Base-by-base conservation (phyloP, 805 yeast genomes). In the Candida manassasensis region DNA sequence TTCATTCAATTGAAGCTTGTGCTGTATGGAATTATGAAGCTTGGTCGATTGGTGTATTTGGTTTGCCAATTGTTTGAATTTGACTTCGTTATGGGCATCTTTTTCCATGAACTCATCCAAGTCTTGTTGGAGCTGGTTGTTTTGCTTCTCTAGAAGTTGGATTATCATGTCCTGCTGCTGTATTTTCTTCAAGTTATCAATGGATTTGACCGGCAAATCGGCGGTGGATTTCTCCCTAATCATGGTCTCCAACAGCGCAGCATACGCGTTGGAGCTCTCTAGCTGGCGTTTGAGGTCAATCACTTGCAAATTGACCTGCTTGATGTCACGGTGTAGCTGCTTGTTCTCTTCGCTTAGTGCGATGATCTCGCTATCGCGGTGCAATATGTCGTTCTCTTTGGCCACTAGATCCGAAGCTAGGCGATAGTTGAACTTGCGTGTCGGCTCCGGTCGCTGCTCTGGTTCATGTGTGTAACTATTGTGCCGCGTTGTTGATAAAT, bases 11-110 rank as follows among this genome's bases (percentile, higher is more conserved):
- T 41, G 31, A 15, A 57, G 38, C 21, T 49, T 53, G 19, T 13
- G 3, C 28, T 44, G 47, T 9, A 57, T 4, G 33, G 31, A 9
- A 56, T 47, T 7, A 58, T 29, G 17, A 37, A 29, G 19, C 53
- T 52, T 44, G 59, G 65, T 28, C 46, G 39, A 6, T 42, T 35
- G 4, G 55, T 29, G 6, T 43, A 44, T 12, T 22, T 27, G 9
- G 27, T 28, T 9, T 8, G 26, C 33, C 10, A 40, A 19, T 4
- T 34, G 33, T 2, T 39, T 38, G 25, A 59, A 38, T 15, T 38
- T 44, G 6, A 42, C 31, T 3, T 45, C 27, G 15, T 40, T 35
- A 4, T 41, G 36, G 10, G 28, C 35, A 16, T 50, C 36, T 29
- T 35, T 35, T 32, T 32, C 32, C 28, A 37, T 43, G 16, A 29